Base-by-base conservation (phyloP, 306 rosid species). In the Crotalaria pallida region DNA sequence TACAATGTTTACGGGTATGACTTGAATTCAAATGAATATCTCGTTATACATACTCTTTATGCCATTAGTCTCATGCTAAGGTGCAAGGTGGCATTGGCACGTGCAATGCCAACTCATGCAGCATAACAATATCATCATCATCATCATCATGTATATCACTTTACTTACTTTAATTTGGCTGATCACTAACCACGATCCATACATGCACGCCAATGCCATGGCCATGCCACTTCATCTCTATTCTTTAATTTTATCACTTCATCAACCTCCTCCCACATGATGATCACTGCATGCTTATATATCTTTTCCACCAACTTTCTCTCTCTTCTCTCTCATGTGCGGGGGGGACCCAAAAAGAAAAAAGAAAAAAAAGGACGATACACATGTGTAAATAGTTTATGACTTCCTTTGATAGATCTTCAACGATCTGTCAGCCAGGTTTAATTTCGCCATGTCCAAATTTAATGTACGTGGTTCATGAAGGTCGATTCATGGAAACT, bases 1-100 rank as follows among this genome's bases (percentile, higher is more conserved):
- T 91, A 91, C 71, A 90, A 90, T 85, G 51, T 88, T 65, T 91
- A 91, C 82, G 96, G 97, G 97, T 90, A 84, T 56, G 48, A n/a
- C n/a, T n/a, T n/a, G n/a, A n/a, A n/a, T n/a, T n/a, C n/a, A n/a
- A 5, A 31, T 6, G 36, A 34, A 71, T 80, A 65, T 65, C 67
- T 68, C 36, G 6, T 31, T 31, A 31, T 31, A 31, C 31, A 26
- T 51, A 26, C 60, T 2, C 50, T 29, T 59, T 19, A 31, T 15
- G 7, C 41, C 56, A 31, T 72, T 24, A 18, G 3, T 26, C n/a
- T n/a, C 8, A 31, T 8, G 41, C 11, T 38, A 38, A 12, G 1
- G 13, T 43, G 19, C 27, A 31, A 52, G 61, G 47, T 51, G 41
- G 52, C 38, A 69, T 55, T 58, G 69, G 81, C 85, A 88, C 89